A percentile compares a stretch with the other conserved stretches of the same genome.
Conservation (phyloP, 768 basidiomycete genomes). For the Psilocybe azurescens region DNA sequence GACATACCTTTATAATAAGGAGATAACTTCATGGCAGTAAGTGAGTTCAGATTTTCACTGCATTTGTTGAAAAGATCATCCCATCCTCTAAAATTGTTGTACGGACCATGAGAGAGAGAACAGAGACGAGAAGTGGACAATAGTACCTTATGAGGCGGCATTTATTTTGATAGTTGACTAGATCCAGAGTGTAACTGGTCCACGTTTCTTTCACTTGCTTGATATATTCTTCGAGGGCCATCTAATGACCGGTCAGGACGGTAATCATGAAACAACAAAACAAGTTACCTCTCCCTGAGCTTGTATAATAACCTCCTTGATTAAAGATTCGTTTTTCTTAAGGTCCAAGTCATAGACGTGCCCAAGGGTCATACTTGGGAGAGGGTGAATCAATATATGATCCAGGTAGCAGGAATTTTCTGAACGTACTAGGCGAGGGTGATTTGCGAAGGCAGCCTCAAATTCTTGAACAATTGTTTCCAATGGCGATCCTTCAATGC, state of each 20-base stretch:
- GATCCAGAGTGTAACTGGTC: slow-evolving; percentile 93
- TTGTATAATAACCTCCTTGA: slow-evolving; percentile 96
- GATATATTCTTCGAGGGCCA: slow-evolving; percentile 95
- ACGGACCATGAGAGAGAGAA: slow-evolving; percentile 3
- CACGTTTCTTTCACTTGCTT: slow-evolving; percentile 97
- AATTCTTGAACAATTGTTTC: slow-evolving; percentile 93
- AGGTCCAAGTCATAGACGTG: slow-evolving; percentile 97
- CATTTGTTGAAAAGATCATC: slow-evolving; percentile 98
- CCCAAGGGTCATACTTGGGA: slow-evolving; percentile 86
- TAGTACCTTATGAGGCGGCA: slow-evolving; percentile 87
- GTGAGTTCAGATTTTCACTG: slow-evolving; percentile 94
- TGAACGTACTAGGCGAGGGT: slow-evolving; percentile 70
- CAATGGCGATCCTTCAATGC: slow-evolving; percentile 98
- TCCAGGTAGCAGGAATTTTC: neutral
- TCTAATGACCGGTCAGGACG: slow-evolving; percentile 52
- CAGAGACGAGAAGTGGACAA: slow-evolving; percentile 19
- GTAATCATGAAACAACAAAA: slow-evolving; percentile 15
- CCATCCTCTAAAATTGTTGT: slow-evolving; percentile 71
- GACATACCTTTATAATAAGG: slow-evolving; percentile 92
- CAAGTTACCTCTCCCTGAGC: slow-evolving; percentile 90
- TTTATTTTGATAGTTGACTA: slow-evolving; percentile 99
- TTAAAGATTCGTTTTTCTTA: slow-evolving; percentile 87
- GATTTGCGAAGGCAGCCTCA: slow-evolving; percentile 77
- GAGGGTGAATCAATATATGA: slow-evolving; percentile 8
- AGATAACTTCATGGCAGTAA: slow-evolving; percentile 96